Conservation (phyloP, 2,329 filamentous ascomycete genomes). For the Hypoxylon sp. region DNA sequence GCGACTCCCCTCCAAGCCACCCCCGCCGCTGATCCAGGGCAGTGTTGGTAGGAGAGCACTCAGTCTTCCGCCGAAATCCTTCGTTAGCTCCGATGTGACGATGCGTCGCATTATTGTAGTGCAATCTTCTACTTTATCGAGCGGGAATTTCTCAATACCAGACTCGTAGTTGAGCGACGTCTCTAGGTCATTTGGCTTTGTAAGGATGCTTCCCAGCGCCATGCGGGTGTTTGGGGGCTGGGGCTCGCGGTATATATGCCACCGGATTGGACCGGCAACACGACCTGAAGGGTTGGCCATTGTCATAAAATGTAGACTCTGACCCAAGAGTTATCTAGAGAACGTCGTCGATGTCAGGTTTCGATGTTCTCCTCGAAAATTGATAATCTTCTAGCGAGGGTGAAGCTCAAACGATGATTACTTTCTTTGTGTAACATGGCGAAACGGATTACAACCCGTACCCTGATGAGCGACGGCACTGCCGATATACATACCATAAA, state of each 20-base stretch:
- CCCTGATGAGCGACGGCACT: not conserved
- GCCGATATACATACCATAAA: not conserved
- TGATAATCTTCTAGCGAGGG: not conserved
- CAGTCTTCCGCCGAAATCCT: constrained; percentile 6
- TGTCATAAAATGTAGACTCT: not conserved
- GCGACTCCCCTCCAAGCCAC: not conserved
- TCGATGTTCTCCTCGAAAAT: not conserved
- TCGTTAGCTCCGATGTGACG: constrained; percentile 15
- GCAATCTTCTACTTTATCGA: constrained; percentile 9
- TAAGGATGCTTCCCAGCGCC: constrained; percentile 17
- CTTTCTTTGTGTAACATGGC: not conserved
- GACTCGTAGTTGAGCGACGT: constrained; percentile 17
- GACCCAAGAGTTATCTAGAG: not conserved
- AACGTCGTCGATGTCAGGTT: too few species aligned
- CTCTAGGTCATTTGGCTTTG: constrained; percentile 17
- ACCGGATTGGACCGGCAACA: constrained; percentile 17
- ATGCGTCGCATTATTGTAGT: constrained; percentile 13
- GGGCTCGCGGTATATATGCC: constrained; percentile 18
- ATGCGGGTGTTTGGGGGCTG: constrained; percentile 17
- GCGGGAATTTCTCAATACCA: constrained; percentile 6
- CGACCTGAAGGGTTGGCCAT: constrained; percentile 20
- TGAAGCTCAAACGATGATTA: not conserved
- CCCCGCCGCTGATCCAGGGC: constrained; percentile 7
- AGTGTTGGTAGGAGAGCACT: constrained; percentile 11
- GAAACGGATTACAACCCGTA: not conserved